Base-by-base conservation (phyloP, 129 eudicot species). In the Gnaphalium uliginosum region DNA sequence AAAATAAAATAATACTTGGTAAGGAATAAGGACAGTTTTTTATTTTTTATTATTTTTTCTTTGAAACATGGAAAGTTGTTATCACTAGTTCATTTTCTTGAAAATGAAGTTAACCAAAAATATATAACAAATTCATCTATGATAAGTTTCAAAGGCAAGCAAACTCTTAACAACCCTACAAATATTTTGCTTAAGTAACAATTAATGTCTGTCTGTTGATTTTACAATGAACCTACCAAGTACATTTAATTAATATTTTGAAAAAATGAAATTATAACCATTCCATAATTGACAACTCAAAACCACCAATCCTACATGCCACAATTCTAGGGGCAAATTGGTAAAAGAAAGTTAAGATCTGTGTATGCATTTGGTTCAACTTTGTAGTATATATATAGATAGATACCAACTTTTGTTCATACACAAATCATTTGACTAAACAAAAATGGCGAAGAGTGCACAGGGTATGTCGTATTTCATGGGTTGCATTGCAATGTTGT, bases 71-170 rank as follows among this genome's bases (percentile, higher is more conserved):
- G 23, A n/a, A 53, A 15, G 59, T 71, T 75, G 53, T 11, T 43
- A 13, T 43, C 51, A 13, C 4, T 11, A 43, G 17, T 43, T 43
- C 17, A 43, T 43, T 11, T 43, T 43, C 24, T 68, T 72, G 22
- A 66, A 18, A 23, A 27, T 73, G 54, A 56, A 64, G 73, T 64
- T 64, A 27, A 58, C 69, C 48, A 18, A 70, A 70, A 78, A 51
- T 21, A 56, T 56, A 22, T 18, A 78, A 27, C 6, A 59, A 23
- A 37, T 27, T 79, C 81, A 18, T 69, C 18, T 43, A 61, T 78
- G 79, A 68, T 46, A 64, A 35, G 74, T 51, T 85, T 85, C 71
- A 66, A 85, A 82, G 81, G 83, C 86, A 85, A 81, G 86, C 81
- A 74, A 71, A 21, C 58, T 66, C 64, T 43, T 50, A 11, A 46